These are phyloP conservation scores for Diaporthe batatas DNA, from an alignment of 2,329 filamentous ascomycete species.

Conservation along the genomic window DNA sequence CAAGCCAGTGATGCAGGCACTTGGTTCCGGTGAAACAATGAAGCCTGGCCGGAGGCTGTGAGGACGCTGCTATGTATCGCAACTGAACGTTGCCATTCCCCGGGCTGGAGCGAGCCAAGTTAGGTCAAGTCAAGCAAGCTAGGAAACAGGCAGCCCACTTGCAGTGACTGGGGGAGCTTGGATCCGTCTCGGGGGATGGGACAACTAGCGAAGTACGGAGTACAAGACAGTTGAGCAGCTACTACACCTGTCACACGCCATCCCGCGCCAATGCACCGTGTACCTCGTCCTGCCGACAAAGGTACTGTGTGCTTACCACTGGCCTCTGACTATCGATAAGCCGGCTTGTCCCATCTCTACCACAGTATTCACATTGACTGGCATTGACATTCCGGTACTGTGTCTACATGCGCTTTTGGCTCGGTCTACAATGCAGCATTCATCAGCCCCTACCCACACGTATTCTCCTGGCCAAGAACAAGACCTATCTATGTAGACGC, in stretches of 20 bases:
- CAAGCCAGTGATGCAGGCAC: constrained; percentile 25
- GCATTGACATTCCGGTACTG: neutral
- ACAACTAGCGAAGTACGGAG: neutral
- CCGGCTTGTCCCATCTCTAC: neutral
- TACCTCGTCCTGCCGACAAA: neutral
- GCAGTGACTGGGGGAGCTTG: constrained; percentile 23
- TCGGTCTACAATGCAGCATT: neutral
- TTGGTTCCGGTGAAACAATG: constrained; percentile 11
- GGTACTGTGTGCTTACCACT: neutral
- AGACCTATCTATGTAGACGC: neutral
- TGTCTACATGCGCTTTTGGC: neutral
- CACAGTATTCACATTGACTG: neutral
- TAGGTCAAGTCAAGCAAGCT: constrained; percentile 2
- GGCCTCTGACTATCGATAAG: constrained; percentile 23
- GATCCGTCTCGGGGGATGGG: constrained; percentile 2
- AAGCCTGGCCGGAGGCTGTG: constrained; percentile 9
- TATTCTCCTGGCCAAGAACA: neutral
- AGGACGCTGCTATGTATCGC: constrained; percentile 14
- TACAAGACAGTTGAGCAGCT: neutral
- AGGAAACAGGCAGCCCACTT: constrained; percentile 21
- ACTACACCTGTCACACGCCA: constrained; percentile 27
- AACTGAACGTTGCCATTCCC: neutral
- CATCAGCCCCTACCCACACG: neutral
- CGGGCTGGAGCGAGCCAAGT: neutral
- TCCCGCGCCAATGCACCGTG: neutral